Base-by-base conservation (phyloP, 1,284 basidiomycete genomes). In the Cutaneotrichosporon cyanovorans region DNA sequence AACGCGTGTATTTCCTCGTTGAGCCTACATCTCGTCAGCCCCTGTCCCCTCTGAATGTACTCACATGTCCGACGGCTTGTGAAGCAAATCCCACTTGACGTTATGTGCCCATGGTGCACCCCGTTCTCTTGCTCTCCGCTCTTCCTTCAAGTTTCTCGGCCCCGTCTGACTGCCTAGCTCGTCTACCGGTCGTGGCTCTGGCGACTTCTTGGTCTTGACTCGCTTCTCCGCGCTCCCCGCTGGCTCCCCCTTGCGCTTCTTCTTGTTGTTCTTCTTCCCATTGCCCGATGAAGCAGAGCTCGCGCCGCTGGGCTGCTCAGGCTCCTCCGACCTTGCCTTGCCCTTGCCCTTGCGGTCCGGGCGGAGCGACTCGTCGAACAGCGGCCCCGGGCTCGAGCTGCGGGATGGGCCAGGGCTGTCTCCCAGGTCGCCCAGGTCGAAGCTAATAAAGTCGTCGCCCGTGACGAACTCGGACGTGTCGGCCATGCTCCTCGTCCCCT, bases 1-100 rank as follows among this genome's bases (percentile, higher is more conserved):
- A 90, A 97, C 0, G 89, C 85, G 49, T 81, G 76, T 10, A 92
- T 85, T 66, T 96, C 91, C 30, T 75, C 73, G 62, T 91, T 87
- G 43, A 95, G 68, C 77, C 90, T 87, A 53, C 4, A 2, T n/a
- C n/a, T 7, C 25, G 39, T 42, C 22, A 43, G 48, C 5, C n/a
- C 32, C 20, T 30, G 16, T 33, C 12, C 16, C 18, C 30, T 18
- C 49, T n/a, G 38, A n/a, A n/a, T n/a, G 25, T 12, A 37, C 80
- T 52, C 60, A 89, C 87, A 88, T 76, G 61, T 89, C 84, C 14
- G 87, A 82, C 22, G 87, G 83, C 63, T 87, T 87, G 36, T 74
- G 74, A 64, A 85, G 86, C 14, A 68, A 64, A n/a, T 84, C 78
- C 84, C 85, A 87, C 55, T 88, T 79, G 4, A 91, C 79, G n/a